Conservation (phyloP, 2,329 filamentous ascomycete genomes). For the Sordariomycetes sp. region DNA sequence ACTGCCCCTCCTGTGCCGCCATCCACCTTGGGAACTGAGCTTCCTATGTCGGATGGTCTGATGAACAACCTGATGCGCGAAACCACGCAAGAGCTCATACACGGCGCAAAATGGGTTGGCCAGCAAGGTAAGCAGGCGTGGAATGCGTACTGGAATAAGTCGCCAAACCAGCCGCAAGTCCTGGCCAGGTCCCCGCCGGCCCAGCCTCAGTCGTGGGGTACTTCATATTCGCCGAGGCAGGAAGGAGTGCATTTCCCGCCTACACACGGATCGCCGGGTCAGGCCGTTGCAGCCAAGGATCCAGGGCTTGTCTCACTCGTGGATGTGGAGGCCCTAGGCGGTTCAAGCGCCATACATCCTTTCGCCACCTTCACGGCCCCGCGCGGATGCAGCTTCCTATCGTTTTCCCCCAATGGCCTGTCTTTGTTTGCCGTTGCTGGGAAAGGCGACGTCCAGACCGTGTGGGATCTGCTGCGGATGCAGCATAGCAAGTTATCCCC, state of each 20-base stretch:
- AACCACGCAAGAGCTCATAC: conserved; percentile 67
- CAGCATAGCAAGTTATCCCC: conserved; percentile 53
- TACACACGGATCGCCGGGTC: conserved; percentile 56
- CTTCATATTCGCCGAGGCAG: conserved; percentile 29
- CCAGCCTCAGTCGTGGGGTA: conserved; percentile 35
- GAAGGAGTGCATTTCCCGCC: conserved; percentile 56
- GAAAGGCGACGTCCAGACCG: conserved; percentile 73
- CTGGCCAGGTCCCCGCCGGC: conserved; percentile 29
- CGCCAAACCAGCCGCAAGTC: conserved; percentile 30
- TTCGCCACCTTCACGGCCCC: conserved; percentile 61
- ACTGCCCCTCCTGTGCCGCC: conserved; percentile 60
- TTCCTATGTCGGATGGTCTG: conserved; percentile 60
- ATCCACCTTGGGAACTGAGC: conserved; percentile 57
- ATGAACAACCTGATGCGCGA: conserved; percentile 70
- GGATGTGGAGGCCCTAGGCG: conserved; percentile 52
- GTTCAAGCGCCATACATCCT: conserved; percentile 44
- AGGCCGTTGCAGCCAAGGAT: conserved; percentile 45
- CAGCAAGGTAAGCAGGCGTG: conserved; percentile 69
- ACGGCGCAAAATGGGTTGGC: conserved; percentile 64
- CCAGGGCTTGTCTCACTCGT: conserved; percentile 66
- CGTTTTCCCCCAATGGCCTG: conserved; percentile 64
- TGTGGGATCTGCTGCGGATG: conserved; percentile 67
- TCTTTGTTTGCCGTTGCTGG: conserved; percentile 69
- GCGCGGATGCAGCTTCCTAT: conserved; percentile 70
- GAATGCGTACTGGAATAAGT: conserved; percentile 69